Evolutionary conservation across 176 grass and related monocot genomes (phyloP).

Genomic region (Oryza glaberrima): DNA sequence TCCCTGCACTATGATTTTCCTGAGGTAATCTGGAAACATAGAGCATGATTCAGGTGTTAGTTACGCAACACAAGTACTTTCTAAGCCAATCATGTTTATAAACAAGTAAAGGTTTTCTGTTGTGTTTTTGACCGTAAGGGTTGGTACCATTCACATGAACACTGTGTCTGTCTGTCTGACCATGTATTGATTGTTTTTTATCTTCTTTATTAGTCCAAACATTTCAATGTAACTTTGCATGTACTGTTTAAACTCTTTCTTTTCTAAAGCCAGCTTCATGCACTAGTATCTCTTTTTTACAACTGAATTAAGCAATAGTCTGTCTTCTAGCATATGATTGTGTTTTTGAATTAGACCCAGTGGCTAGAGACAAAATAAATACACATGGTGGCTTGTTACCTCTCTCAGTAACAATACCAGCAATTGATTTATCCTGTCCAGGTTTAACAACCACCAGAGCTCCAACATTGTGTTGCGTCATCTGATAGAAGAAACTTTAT

Average conservation of each 20-base stretch:
- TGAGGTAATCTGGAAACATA: conserved; percentile 81
- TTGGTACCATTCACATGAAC: too few species aligned
- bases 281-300: too few species aligned
- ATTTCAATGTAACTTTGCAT: too few species aligned
- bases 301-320: background rate
- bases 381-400: conserved; percentile 48
- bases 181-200: too few species aligned
- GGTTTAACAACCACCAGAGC: conserved; percentile 95
- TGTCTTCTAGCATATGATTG: background rate
- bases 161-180: too few species aligned
- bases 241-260: background rate
- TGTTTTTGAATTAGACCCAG: background rate
- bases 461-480: conserved; percentile 98
- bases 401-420: conserved; percentile 99
- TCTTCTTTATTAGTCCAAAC: background rate
- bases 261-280: too few species aligned
- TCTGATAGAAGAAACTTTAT: conserved; percentile 44
- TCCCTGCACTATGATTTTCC: conserved; percentile 98
- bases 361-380: background rate
- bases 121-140: too few species aligned
- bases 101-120: background rate
- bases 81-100: background rate
- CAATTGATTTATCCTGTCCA: conserved; percentile 68
- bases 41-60: conserved; percentile 20
- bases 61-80: background rate